Percentiles rank a stretch among this genome's conserved stretches.
Evolutionary conservation across 2,329 filamentous ascomycete genomes (phyloP).

Genomic region (Monosporascus sp.): DNA sequence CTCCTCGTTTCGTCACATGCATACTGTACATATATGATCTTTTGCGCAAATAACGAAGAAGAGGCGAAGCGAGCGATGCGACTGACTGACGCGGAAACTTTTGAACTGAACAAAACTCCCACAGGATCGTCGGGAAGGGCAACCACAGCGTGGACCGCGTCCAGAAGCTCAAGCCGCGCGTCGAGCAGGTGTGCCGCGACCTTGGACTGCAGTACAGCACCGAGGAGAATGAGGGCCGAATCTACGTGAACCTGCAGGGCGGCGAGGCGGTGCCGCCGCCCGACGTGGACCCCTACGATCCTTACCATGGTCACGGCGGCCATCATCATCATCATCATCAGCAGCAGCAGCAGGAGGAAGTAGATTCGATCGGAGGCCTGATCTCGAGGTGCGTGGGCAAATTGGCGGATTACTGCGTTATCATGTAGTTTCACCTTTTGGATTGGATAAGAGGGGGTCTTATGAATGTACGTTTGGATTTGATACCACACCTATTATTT

Average conservation of each 20-base stretch:
- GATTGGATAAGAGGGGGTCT: not conserved
- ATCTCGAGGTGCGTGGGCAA: slow-evolving; percentile 58
- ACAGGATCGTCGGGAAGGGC: slow-evolving; percentile 84
- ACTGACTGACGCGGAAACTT: too few species aligned
- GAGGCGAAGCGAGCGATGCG: not conserved
- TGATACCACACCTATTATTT: too few species aligned
- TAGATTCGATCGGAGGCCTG: slow-evolving; percentile 55
- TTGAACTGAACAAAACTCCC: not conserved
- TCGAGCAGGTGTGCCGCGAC: slow-evolving; percentile 81
- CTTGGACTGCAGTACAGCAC: slow-evolving; percentile 77
- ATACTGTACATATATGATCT: too few species aligned
- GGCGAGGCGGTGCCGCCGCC: slow-evolving; percentile 53
- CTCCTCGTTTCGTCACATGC: too few species aligned
- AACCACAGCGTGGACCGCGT: slow-evolving; percentile 79
- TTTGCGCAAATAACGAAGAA: not conserved
- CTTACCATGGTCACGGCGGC: slow-evolving; percentile 26
- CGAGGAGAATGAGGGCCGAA: slow-evolving; percentile 81
- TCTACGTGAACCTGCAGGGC: slow-evolving; percentile 82
- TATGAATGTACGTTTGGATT: not conserved
- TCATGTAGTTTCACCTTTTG: slow-evolving; percentile 56
- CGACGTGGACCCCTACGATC: slow-evolving; percentile 36
- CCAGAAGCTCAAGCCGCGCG: slow-evolving; percentile 92
- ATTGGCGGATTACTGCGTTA: slow-evolving; percentile 65
- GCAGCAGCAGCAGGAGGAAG: slow-evolving; percentile 45
- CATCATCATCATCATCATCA: slow-evolving; percentile 38